A percentile compares a stretch with the other conserved stretches of the same genome.
Conservation (phyloP, 805 yeast species). For the Starmerella davenportii region DNA sequence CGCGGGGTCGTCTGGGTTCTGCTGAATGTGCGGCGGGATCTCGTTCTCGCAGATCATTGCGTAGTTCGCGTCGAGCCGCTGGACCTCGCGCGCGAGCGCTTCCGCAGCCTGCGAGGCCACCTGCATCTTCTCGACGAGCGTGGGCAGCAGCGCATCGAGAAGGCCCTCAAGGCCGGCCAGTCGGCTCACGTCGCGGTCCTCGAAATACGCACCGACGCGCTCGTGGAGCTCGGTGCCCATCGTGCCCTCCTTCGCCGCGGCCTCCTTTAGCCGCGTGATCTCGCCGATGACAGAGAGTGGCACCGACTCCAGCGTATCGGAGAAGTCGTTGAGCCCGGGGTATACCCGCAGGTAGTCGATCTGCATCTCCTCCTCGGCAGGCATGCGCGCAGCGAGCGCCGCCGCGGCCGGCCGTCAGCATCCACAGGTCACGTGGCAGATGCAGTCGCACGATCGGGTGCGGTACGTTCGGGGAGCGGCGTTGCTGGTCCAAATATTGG, state of each 20-base stretch:
- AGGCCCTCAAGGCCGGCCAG: conserved; percentile 26
- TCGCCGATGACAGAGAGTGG: conserved; percentile 72
- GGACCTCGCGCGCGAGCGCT: conserved; percentile 45
- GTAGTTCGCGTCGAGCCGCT: conserved; percentile 63
- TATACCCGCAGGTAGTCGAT: conserved; percentile 22
- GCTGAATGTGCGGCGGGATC: conserved; percentile 57
- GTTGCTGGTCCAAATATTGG: too few species aligned
- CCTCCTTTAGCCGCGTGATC: conserved; percentile 74
- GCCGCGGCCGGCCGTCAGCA: too few species aligned
- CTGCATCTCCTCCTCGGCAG: conserved; percentile 8
- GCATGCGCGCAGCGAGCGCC: too few species aligned
- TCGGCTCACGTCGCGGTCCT: background rate
- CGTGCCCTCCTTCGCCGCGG: conserved; percentile 66
- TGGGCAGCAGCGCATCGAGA: conserved; percentile 62
- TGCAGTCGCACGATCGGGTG: background rate
- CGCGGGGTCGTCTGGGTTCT: conserved; percentile 69
- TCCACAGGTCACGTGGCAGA: too few species aligned
- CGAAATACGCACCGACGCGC: conserved; percentile 31
- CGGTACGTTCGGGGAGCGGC: conserved; percentile 5
- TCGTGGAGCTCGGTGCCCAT: conserved; percentile 49
- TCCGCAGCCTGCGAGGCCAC: conserved; percentile 86
- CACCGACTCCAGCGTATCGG: conserved; percentile 79
- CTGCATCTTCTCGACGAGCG: conserved; percentile 92
- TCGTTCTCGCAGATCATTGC: conserved; percentile 57
- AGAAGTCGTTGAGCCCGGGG: conserved; percentile 81